Evolutionary conservation across 768 basidiomycete genomes (phyloP), one percentile per base, ranked within the genome.

Genomic region (Hemileccinum rubropunctum): DNA sequence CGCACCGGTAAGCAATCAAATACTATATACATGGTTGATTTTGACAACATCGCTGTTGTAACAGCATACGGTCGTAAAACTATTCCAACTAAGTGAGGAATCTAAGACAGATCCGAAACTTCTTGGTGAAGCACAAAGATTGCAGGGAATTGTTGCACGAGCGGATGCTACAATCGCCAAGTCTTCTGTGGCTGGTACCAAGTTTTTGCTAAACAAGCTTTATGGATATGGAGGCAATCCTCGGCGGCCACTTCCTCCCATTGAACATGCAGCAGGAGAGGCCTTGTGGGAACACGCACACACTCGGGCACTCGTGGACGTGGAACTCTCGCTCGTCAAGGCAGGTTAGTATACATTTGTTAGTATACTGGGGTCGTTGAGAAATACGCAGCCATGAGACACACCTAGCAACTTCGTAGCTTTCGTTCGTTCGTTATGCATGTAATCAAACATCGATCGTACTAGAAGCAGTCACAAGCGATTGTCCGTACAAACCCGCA

Each of bases 121-220:
- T 21, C 79, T 93, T 32, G 68, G 77, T 0, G 83, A 88, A 60
- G 87, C 89, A 7, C 83, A 84, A 58, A 76, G 73, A 13, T 64
- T 95, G 23, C 94, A 98, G 62, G 88, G 82, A 10, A 82, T 93
- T 54, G 76, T 91, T 47, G 89, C 88, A 9, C 81, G 79, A 41
- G 91, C 83, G 6, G 94, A 97, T 65, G 84, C 74, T 56, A 86
- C 88, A 6, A 85, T 93, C 58, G 79, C 86, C 21, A 86, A 87
- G 60, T 71, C 81, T 2, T 84, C 83, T 2, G 84, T 95, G 53
- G 71, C 86, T 6, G 92, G 93, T 6, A 92, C 87, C n/a, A 95
- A 95, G 68, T 84, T 73, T 62, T 74, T 89, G 36, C 68, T 93
- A 13, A 74, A 90, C 65, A 86, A 78, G 62, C 64, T 88, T 17